Evolutionary conservation across 2,329 filamentous ascomycete genomes (phyloP).

Genomic region (Aaosphaeria arxii): DNA sequence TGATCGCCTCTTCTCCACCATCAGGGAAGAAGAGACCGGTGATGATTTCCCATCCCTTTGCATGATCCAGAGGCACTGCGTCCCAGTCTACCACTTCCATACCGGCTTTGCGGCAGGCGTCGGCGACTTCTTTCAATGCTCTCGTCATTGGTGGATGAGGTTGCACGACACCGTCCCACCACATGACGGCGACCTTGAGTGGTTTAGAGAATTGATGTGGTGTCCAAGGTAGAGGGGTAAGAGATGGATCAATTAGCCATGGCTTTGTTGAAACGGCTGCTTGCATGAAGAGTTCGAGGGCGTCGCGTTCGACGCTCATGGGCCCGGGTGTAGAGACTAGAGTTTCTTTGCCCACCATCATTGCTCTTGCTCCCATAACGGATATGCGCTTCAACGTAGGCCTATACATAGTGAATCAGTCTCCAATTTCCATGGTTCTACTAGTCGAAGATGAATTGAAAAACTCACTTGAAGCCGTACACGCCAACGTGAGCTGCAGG

Average conservation of each 20-base stretch:
- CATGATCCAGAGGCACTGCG: conserved; percentile 47
- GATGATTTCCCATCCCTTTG: conserved; percentile 43
- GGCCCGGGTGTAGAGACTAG: conserved; percentile 52
- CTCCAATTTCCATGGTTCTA: not conserved
- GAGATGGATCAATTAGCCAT: conserved; percentile 55
- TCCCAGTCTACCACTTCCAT: conserved; percentile 54
- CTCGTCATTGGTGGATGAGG: conserved; percentile 63
- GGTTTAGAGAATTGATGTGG: conserved; percentile 13
- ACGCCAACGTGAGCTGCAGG: conserved; percentile 56
- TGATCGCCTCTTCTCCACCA: conserved; percentile 51
- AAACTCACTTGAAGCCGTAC: conserved; percentile 46
- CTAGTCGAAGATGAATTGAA: not conserved
- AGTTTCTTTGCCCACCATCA: conserved; percentile 42
- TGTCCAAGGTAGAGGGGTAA: conserved; percentile 56
- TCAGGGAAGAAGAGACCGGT: conserved; percentile 47
- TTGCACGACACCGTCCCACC: conserved; percentile 60
- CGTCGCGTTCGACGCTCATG: conserved; percentile 49
- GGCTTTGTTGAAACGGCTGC: conserved; percentile 50
- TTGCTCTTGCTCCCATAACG: conserved; percentile 30
- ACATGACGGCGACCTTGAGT: conserved; percentile 59
- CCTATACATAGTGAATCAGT: conserved; percentile 17
- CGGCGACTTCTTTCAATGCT: conserved; percentile 48
- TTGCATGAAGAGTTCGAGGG: conserved; percentile 51
- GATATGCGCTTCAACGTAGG: conserved; percentile 45
- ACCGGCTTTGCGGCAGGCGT: conserved; percentile 44